These are phyloP conservation scores for Alternaria alternata DNA, from an alignment of 2,329 filamentous ascomycete genomes.

Conservation along the genomic window DNA sequence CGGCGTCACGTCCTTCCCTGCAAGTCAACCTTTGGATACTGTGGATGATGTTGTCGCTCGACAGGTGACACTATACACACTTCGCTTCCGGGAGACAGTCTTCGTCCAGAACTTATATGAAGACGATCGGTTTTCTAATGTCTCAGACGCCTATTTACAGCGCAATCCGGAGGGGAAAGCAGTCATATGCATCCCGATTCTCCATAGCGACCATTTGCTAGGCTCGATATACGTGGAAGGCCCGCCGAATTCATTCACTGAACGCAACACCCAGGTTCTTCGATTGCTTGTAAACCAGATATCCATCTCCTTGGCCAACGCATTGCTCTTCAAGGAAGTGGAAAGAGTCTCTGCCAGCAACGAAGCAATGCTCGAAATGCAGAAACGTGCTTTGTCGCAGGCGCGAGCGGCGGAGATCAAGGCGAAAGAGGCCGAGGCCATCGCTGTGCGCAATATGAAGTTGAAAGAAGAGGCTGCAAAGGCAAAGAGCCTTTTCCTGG, in stretches of 20 bases:
- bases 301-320: constrained; percentile 69
- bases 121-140: constrained; percentile 81
- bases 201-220: constrained; percentile 74
- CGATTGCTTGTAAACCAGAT: constrained; percentile 81
- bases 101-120: constrained; percentile 77
- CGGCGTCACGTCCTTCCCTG: constrained; percentile 71
- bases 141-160: constrained; percentile 72
- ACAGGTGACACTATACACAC: constrained; percentile 78
- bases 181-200: constrained; percentile 81
- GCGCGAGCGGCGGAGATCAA: constrained; percentile 77
- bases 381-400: constrained; percentile 76
- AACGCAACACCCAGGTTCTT: constrained; percentile 65
- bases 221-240: constrained; percentile 81
- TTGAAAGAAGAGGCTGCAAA: constrained; percentile 84
- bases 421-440: constrained; percentile 77
- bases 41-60: constrained; percentile 74
- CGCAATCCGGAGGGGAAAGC: constrained; percentile 75
- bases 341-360: constrained; percentile 82
- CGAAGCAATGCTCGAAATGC: constrained; percentile 77
- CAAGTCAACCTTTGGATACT: constrained; percentile 69
- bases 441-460: constrained; percentile 80
- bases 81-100: constrained; percentile 77
- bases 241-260: constrained; percentile 78
- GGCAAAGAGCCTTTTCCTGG: constrained; percentile 79
- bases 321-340: constrained; percentile 70